Evolutionary conservation across 768 basidiomycete genomes (phyloP).

Genomic region (Tulasnella sp.): DNA sequence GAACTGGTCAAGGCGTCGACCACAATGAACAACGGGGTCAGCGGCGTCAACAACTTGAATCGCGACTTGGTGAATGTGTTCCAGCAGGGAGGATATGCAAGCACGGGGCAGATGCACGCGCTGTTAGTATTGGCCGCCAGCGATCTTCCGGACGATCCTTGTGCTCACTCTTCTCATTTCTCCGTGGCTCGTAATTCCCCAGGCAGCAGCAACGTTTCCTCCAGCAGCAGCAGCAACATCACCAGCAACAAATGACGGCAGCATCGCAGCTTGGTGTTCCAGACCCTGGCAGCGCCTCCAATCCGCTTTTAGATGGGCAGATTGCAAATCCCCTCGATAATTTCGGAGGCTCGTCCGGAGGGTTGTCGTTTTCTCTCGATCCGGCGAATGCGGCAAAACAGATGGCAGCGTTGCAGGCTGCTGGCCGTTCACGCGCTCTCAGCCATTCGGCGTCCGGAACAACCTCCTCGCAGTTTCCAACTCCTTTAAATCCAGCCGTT

Average conservation of each 20-base stretch:
- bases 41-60: neutral
- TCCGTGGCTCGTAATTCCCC: neutral
- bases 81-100: neutral
- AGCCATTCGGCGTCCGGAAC: conserved; percentile 36
- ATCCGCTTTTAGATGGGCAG: neutral
- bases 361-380: conserved; percentile 32
- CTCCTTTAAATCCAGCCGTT: conserved; percentile 26
- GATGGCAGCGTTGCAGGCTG: conserved; percentile 64
- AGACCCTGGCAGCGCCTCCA: neutral
- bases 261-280: neutral
- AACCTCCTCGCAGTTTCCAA: conserved; percentile 46
- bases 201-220: neutral
- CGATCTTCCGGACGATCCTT: neutral
- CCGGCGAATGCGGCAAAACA: conserved; percentile 62
- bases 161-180: neutral
- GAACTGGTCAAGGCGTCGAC: neutral
- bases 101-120: neutral
- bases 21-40: neutral
- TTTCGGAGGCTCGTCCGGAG: neutral
- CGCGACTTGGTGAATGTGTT: neutral
- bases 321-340: conserved; percentile 1
- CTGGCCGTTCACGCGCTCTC: conserved; percentile 45
- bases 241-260: neutral
- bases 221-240: neutral
- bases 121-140: neutral